Conservation (phyloP, 768 basidiomycete species). For the Trametopsis cervina region DNA sequence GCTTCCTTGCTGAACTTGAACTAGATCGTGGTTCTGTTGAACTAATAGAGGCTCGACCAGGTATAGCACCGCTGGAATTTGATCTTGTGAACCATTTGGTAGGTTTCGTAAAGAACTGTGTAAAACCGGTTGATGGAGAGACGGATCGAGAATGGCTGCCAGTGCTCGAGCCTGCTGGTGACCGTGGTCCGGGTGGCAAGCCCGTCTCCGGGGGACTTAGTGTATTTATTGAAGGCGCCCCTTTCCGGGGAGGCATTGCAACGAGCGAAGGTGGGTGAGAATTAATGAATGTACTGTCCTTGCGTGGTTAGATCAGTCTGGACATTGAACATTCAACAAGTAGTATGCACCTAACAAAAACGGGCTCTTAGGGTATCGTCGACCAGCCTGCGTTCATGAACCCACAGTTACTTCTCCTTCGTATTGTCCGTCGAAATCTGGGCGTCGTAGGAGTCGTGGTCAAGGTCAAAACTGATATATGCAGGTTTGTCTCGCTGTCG, state of each 20-base stretch:
- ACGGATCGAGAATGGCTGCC: slow-evolving; percentile 39
- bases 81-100: slow-evolving; percentile 69
- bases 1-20: slow-evolving; percentile 46
- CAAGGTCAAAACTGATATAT: neutral
- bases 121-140: slow-evolving; percentile 60
- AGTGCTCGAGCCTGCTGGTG: slow-evolving; percentile 26
- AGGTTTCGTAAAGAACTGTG: slow-evolving; percentile 59
- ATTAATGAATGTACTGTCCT: neutral
- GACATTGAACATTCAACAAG: neutral
- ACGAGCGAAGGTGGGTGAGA: neutral
- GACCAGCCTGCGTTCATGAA: neutral
- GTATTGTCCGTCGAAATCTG: neutral
- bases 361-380: neutral
- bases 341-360: neutral
- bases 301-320: neutral
- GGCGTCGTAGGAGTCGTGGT: neutral
- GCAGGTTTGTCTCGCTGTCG: neutral
- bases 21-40: slow-evolving; percentile 43
- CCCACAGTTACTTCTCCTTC: neutral
- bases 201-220: slow-evolving; percentile 20
- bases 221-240: slow-evolving; percentile 26
- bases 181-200: slow-evolving; percentile 11
- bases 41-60: slow-evolving; percentile 24
- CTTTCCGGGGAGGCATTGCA: slow-evolving; percentile 47
- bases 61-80: slow-evolving; percentile 42